Conservation (phyloP, 2,329 filamentous ascomycete species). For the Venturia asperata region DNA sequence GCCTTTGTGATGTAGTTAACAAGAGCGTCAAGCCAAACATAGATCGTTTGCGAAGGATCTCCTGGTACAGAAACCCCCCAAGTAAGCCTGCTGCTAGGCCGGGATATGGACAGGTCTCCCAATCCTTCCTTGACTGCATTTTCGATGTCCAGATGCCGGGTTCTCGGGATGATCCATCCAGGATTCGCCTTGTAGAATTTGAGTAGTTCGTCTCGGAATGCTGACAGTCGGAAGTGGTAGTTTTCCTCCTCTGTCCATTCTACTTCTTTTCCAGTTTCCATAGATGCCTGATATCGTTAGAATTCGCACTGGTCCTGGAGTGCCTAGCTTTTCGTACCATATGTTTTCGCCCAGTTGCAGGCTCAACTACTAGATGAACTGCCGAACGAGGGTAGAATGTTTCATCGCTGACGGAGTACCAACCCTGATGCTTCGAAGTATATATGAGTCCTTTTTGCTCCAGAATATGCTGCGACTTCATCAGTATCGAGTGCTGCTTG, state of each 20-base stretch:
- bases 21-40: constrained; percentile 95
- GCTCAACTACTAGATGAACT: constrained; percentile 67
- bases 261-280: constrained; percentile 85
- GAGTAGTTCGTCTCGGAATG: constrained; percentile 70
- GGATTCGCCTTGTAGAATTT: constrained; percentile 74
- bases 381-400: constrained; percentile 80
- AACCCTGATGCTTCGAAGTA: constrained; percentile 78
- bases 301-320: neutral
- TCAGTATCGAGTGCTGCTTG: constrained; percentile 17
- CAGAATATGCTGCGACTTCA: constrained; percentile 51
- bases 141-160: constrained; percentile 71
- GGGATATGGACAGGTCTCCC: constrained; percentile 81
- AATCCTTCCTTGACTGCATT: constrained; percentile 69
- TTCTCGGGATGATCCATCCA: constrained; percentile 63
- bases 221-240: constrained; percentile 88
- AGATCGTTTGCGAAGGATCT: constrained; percentile 82
- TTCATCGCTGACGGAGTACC: constrained; percentile 96
- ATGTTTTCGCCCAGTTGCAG: constrained; percentile 72
- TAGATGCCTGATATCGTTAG: constrained; percentile 46
- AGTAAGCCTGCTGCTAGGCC: constrained; percentile 65
- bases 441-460: constrained; percentile 73
- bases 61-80: constrained; percentile 90
- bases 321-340: constrained; percentile 49
- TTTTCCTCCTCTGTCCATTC: constrained; percentile 92
- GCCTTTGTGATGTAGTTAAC: constrained; percentile 88